phyloP scores from a whole-genome alignment of 345 rosid species.

The Bretschneidera sinensis region DNA sequence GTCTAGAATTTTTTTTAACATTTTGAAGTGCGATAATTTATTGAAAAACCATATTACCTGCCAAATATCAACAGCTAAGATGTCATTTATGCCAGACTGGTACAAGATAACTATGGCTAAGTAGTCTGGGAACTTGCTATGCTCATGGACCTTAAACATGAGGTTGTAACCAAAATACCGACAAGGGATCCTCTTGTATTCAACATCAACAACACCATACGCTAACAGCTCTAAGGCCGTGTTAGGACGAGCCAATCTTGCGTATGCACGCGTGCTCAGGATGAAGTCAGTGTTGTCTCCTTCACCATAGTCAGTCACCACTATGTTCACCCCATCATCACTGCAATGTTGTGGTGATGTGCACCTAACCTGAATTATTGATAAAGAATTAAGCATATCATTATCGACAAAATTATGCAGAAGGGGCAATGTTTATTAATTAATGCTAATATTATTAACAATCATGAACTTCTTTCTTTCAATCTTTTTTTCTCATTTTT shows the following conservation, averaged over 20 bases:
- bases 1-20: not conserved
- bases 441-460: too few species aligned
- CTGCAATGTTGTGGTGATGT: slow-evolving; percentile 50
- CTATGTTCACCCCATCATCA: slow-evolving; percentile 56
- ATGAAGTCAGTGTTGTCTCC: slow-evolving; percentile 79
- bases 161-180: slow-evolving; percentile 40
- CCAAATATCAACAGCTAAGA: slow-evolving; percentile 59
- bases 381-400: too few species aligned
- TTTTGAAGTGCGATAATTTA: not conserved
- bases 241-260: slow-evolving; percentile 42
- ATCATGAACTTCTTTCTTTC: too few species aligned
- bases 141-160: slow-evolving; percentile 59
- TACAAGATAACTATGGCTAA: slow-evolving; percentile 54
- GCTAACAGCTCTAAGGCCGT: slow-evolving; percentile 37
- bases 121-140: slow-evolving; percentile 59
- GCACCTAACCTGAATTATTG: slow-evolving; percentile 59
- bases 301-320: slow-evolving; percentile 82
- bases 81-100: slow-evolving; percentile 49
- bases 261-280: slow-evolving; percentile 63
- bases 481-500: too few species aligned
- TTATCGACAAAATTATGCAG: too few species aligned
- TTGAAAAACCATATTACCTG: slow-evolving; percentile 38
- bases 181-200: slow-evolving; percentile 70
- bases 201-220: slow-evolving; percentile 77
- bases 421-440: too few species aligned